These are phyloP conservation scores for Arabis alpina DNA, from an alignment of 345 rosid genomes.

Conservation along the genomic window DNA sequence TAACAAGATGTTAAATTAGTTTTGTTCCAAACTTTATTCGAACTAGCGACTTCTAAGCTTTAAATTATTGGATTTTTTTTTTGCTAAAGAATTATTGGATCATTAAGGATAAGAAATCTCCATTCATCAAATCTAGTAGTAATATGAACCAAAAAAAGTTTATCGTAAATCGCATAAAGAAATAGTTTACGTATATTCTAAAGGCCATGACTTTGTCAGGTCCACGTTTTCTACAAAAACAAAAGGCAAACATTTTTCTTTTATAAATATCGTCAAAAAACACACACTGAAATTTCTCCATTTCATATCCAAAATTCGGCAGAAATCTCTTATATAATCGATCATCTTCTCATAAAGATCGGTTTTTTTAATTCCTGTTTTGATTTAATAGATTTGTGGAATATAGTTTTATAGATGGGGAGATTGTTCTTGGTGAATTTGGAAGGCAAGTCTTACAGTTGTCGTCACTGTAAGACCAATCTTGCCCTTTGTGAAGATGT, in stretches of 20 bases:
- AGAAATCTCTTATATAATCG: slow-evolving; percentile 19
- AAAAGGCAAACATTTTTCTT: not conserved
- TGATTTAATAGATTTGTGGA: too few relatives aligned
- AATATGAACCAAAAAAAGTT: not conserved
- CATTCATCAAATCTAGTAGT: slow-evolving; percentile 4
- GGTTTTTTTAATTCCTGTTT: too few relatives aligned
- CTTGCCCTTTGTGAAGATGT: slow-evolving; percentile 61
- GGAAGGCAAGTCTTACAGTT: slow-evolving; percentile 64
- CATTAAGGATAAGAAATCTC: slow-evolving; percentile 4
- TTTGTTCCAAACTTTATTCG: too few relatives aligned
- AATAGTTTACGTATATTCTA: slow-evolving; percentile 31
- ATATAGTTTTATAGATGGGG: slow-evolving; percentile 53
- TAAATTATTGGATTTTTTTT: too few relatives aligned
- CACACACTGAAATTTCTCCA: slow-evolving; percentile 18
- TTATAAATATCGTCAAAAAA: slow-evolving; percentile 5
- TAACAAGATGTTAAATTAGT: too few relatives aligned
- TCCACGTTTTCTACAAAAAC: slow-evolving; percentile 35
- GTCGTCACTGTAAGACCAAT: slow-evolving; percentile 73
- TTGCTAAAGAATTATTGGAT: too few relatives aligned
- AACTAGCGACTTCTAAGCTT: too few relatives aligned
- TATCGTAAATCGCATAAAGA: slow-evolving; percentile 20
- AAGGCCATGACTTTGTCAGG: slow-evolving; percentile 28
- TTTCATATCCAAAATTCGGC: slow-evolving; percentile 1
- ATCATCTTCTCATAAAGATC: slow-evolving; percentile 19
- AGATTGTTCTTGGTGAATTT: slow-evolving; percentile 65